Base-by-base conservation (phyloP, 148 eudicot genomes). In the Spergularia bocconei region DNA sequence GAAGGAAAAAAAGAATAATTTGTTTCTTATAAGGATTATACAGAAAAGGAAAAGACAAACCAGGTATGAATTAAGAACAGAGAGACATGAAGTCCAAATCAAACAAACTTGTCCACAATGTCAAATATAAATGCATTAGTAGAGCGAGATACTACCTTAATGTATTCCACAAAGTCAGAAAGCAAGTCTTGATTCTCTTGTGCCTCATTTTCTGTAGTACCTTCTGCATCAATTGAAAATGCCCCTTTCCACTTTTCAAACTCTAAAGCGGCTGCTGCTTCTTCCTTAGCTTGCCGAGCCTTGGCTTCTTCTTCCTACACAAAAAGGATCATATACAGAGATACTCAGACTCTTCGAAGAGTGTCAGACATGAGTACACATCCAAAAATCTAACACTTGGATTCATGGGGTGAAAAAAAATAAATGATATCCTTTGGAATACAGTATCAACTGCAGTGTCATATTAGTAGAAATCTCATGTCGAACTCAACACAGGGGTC, bases 221-320 rank as follows among this genome's bases (percentile, higher is more conserved):
- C 98, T 87, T 95, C 98, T 74, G 89, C 97, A 82, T 95, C 97
- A 83, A 95, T 79, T 71, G 98, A 95, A 85, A 95, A 83, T 71
- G 84, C 98, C 71, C 96, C 97, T 87, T 95, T 92, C 98, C 97
- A 92, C 68, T 95, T 90, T 66, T 95, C 93, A 81, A 95, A 95
- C 83, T 95, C 98, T 72, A 87, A 72, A 21, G 97, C 91, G 77
- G 97, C 93, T 73, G 92, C 96, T 74, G 87, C 97, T 77, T 95
- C 98, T 85, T 95, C 97, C 83, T 89, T 87, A 61, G 98, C 98
- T 80, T 95, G 84, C 33, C 84, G 91, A 79, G 97, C 97, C 79
- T 78, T 81, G 67, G 97, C 93, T 87, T 95, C 98, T 87, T 95
- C 98, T 82, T 95, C 98, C 98, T 94, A 82, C 29, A 87, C 58